Conservation (phyloP, 345 rosid genomes). For the Citrus unshiu region DNA sequence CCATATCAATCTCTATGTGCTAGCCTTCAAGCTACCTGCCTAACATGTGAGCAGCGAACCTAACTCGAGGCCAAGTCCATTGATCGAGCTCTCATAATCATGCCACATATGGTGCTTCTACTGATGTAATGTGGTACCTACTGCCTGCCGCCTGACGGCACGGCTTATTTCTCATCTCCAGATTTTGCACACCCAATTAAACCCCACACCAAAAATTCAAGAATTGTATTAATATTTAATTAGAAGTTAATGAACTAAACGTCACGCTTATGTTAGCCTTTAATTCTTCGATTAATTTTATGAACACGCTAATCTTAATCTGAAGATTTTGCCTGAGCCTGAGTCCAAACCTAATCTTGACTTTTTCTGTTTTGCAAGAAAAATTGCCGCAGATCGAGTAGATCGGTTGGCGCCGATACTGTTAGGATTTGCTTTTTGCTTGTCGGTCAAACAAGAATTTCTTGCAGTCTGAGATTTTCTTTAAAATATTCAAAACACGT, state of each 20-base stretch:
- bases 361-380: background rate
- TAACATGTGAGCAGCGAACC: too few relatives aligned
- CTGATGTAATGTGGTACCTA: too few relatives aligned
- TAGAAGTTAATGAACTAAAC: background rate
- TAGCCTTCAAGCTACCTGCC: too few relatives aligned
- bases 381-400: background rate
- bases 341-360: background rate
- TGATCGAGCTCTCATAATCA: too few relatives aligned
- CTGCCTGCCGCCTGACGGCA: too few relatives aligned
- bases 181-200: background rate
- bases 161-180: too few relatives aligned
- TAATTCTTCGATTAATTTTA: background rate
- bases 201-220: background rate
- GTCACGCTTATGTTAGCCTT: conserved; percentile 2
- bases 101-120: too few relatives aligned
- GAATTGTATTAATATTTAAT: background rate
- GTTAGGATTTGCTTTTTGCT: background rate
- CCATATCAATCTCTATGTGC: too few relatives aligned
- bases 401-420: background rate
- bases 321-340: background rate
- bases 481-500: background rate
- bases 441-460: background rate
- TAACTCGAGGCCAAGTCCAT: too few relatives aligned
- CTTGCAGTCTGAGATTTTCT: background rate
- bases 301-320: background rate